These are phyloP conservation scores for Boletus bicolor DNA, from an alignment of 768 basidiomycete genomes.

Conservation along the genomic window DNA sequence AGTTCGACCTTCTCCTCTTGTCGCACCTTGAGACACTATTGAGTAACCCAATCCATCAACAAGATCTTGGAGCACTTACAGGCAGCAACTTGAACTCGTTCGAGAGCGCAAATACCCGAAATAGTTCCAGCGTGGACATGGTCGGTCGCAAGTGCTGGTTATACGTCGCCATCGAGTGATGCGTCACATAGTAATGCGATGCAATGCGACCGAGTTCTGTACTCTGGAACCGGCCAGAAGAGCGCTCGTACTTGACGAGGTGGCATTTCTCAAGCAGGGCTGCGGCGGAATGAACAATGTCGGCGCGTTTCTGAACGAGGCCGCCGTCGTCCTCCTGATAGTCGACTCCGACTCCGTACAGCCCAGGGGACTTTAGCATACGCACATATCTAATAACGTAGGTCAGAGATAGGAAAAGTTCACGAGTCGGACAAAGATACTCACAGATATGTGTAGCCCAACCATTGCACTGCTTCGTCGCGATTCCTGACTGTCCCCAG, in stretches of 20 bases:
- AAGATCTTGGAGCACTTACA: conserved; percentile 35
- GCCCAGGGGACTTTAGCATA: conserved; percentile 83
- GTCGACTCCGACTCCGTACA: conserved; percentile 87
- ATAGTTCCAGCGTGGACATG: conserved; percentile 87
- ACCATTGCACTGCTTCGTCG: conserved; percentile 97
- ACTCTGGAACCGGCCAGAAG: conserved; percentile 83
- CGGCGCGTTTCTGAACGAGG: conserved; percentile 89
- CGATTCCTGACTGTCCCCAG: conserved; percentile 91
- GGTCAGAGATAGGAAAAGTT: conserved; percentile 6
- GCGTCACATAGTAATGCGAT: conserved; percentile 92
- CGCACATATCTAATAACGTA: conserved; percentile 71
- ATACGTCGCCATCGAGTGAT: conserved; percentile 94
- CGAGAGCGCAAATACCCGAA: conserved; percentile 91
- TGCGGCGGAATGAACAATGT: conserved; percentile 92
- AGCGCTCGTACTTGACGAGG: conserved; percentile 90
- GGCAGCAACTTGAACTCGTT: conserved; percentile 95
- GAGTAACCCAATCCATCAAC: conserved; percentile 1
- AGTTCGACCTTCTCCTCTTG: conserved; percentile 87
- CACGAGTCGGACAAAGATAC: conserved; percentile 28
- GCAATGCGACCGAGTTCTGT: conserved; percentile 94
- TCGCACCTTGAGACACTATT: conserved; percentile 45
- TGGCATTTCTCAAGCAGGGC: conserved; percentile 91
- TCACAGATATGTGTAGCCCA: conserved; percentile 91
- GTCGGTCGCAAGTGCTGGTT: conserved; percentile 88
- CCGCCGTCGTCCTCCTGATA: conserved; percentile 84